Percentiles rank a stretch among this genome's conserved stretches.
Conservation (phyloP, 2,329 filamentous ascomycete species). For the Fusarium drepaniforme region DNA sequence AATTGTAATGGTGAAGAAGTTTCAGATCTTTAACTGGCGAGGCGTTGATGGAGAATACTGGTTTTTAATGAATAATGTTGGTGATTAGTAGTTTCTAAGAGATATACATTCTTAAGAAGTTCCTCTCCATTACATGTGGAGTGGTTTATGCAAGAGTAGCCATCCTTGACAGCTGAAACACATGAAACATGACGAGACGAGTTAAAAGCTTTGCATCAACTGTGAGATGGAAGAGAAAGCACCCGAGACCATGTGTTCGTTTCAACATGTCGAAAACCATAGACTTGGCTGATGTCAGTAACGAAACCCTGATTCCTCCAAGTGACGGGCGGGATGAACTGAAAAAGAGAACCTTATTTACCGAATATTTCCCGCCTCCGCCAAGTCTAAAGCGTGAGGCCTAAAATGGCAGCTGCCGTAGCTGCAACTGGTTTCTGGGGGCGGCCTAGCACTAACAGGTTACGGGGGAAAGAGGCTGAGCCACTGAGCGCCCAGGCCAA, state of each 20-base stretch:
- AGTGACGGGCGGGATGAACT: neutral
- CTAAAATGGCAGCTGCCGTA: conserved; percentile 29
- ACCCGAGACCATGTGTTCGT: neutral
- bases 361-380: conserved; percentile 41
- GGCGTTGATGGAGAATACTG: neutral
- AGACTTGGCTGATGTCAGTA: conserved; percentile 5
- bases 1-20: neutral
- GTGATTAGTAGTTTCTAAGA: neutral
- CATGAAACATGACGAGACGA: conserved; percentile 1
- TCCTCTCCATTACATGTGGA: neutral
- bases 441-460: conserved; percentile 7
- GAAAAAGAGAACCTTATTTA: conserved; percentile 26
- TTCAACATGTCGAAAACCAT: neutral
- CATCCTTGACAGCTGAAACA: conserved; percentile 1
- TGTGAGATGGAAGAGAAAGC: neutral
- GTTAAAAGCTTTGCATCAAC: neutral
- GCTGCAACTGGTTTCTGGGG: conserved; percentile 11
- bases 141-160: neutral
- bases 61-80: neutral
- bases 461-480: conserved; percentile 34
- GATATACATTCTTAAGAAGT: neutral
- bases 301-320: neutral
- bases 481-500: conserved; percentile 32
- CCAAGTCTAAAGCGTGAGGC: conserved; percentile 33
- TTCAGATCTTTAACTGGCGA: neutral